These are phyloP conservation scores for Loxodes magnus DNA, from an alignment of 73 alveolate genomes.

Conservation along the genomic window DNA sequence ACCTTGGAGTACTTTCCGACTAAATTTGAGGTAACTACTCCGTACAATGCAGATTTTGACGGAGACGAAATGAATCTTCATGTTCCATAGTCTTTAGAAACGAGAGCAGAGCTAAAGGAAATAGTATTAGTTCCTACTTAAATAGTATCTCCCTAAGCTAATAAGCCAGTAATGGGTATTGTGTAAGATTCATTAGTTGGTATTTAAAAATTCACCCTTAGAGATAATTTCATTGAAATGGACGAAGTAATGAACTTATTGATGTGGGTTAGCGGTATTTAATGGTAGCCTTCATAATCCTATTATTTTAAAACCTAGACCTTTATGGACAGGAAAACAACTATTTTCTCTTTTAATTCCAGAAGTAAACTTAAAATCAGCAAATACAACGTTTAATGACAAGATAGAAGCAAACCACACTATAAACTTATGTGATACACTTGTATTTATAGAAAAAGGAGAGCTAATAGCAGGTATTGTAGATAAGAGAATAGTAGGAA, in stretches of 20 bases:
- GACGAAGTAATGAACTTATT: slow-evolving; percentile 90
- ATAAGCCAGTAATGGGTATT: slow-evolving; percentile 99
- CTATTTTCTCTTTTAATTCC: slow-evolving; percentile 91
- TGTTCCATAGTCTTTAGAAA: slow-evolving; percentile 95
- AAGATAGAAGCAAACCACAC: slow-evolving; percentile 73
- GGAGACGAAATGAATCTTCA: slow-evolving; percentile 99
- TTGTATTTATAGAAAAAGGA: slow-evolving; percentile 82
- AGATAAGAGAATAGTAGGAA: slow-evolving; percentile 86
- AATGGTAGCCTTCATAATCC: slow-evolving; percentile 96
- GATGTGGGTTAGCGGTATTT: slow-evolving; percentile 92
- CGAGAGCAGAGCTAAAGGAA: slow-evolving; percentile 90
- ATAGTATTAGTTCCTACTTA: slow-evolving; percentile 94
- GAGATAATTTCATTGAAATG: slow-evolving; percentile 85
- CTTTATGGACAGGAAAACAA: slow-evolving; percentile 98
- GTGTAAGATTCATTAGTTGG: slow-evolving; percentile 98
- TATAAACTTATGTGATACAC: slow-evolving; percentile 57
- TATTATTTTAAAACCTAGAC: slow-evolving; percentile 93
- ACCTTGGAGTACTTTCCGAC: slow-evolving; percentile 98
- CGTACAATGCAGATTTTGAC: slow-evolving; percentile 99
- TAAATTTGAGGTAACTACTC: slow-evolving; percentile 98
- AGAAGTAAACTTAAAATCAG: slow-evolving; percentile 54
- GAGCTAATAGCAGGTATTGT: slow-evolving; percentile 88
- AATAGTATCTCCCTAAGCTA: slow-evolving; percentile 95
- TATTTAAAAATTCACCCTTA: slow-evolving; percentile 74
- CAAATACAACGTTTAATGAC: too few relatives aligned